A percentile compares a stretch with the other conserved stretches of the same genome.
Evolutionary conservation across 1,284 basidiomycete genomes (phyloP).

Genomic region (Trichosporon ovoides): DNA sequence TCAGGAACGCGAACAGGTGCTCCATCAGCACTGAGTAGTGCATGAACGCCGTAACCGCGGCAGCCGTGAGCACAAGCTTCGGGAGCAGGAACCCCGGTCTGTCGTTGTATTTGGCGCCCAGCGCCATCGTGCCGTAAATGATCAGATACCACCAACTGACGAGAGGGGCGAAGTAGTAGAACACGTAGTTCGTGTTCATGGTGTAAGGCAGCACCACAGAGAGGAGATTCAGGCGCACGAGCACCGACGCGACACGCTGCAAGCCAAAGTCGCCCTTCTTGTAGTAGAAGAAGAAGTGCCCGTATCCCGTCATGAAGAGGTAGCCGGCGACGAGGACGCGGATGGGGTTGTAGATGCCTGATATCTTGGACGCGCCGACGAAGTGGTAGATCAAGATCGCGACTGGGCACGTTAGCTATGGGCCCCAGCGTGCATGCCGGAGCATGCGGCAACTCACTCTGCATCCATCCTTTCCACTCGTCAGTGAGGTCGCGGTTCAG

Average conservation of each 20-base stretch:
- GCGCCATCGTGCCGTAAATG: conserved; percentile 70
- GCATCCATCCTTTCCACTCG: conserved; percentile 97
- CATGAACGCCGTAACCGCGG: conserved; percentile 62
- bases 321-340: conserved; percentile 81
- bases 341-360: conserved; percentile 83
- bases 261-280: conserved; percentile 81
- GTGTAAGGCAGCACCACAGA: conserved; percentile 74
- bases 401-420: conserved; percentile 52
- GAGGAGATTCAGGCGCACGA: conserved; percentile 75
- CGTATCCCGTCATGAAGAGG: conserved; percentile 59
- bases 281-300: conserved; percentile 55
- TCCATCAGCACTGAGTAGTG: conserved; percentile 60
- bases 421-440: not conserved
- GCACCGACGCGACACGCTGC: conserved; percentile 65
- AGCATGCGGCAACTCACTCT: conserved; percentile 58
- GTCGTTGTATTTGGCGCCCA: conserved; percentile 69
- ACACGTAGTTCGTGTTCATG: conserved; percentile 85
- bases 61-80: conserved; percentile 66
- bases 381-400: conserved; percentile 85
- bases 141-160: conserved; percentile 66
- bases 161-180: conserved; percentile 79
- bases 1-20: conserved; percentile 60
- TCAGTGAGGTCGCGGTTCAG: conserved; percentile 85
- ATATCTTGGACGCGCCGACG: conserved; percentile 74
- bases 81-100: conserved; percentile 60